A percentile compares a stretch with the other conserved stretches of the same genome.
phyloP scores from a whole-genome alignment of 306 rosid genomes.

The Medicago arabica region DNA sequence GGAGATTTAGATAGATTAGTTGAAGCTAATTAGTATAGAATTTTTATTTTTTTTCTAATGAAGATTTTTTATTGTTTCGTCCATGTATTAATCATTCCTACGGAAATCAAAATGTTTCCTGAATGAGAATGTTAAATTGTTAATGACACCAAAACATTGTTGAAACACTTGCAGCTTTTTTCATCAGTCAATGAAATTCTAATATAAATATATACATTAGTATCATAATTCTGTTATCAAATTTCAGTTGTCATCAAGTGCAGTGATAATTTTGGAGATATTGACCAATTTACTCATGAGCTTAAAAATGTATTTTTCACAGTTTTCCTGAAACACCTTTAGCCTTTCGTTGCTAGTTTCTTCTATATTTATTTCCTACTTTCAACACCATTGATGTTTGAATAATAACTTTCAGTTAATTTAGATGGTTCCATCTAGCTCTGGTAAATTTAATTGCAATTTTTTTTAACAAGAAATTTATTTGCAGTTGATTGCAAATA shows the following conservation, averaged over 20 bases:
- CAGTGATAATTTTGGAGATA: too few species aligned
- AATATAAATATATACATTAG: background rate
- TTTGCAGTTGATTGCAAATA: too few species aligned
- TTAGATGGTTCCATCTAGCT: background rate
- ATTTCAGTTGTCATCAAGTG: background rate
- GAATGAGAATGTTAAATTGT: constrained; percentile 2
- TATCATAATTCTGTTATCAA: background rate
- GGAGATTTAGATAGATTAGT: constrained; percentile 26
- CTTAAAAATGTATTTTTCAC: background rate
- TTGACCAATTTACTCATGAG: too few species aligned
- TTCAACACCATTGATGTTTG: background rate
- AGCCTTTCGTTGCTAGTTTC: background rate
- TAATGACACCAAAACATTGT: background rate
- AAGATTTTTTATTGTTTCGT: background rate
- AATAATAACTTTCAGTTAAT: background rate
- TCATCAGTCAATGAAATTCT: background rate
- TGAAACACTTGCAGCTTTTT: background rate
- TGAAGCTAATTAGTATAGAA: background rate
- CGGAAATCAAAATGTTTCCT: background rate
- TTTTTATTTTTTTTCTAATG: background rate
- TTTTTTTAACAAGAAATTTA: background rate
- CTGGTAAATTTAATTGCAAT: background rate
- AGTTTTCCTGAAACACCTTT: background rate
- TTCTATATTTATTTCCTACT: background rate
- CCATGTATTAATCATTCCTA: constrained; percentile 1